Base-by-base conservation (phyloP, 768 basidiomycete genomes). In the Calvatia gigantea region DNA sequence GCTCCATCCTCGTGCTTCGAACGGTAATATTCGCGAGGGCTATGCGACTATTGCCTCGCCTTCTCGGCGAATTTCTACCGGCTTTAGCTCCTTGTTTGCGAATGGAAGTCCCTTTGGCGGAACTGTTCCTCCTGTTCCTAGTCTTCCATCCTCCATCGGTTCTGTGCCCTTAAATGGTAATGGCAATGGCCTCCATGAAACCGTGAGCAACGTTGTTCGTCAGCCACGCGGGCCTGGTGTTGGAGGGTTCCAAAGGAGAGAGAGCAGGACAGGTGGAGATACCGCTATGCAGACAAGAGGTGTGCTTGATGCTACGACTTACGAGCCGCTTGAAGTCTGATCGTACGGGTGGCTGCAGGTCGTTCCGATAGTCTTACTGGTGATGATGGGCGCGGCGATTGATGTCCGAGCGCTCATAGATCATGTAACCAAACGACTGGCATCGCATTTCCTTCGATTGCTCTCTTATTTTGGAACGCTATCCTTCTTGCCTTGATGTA, bases 31-130 rank as follows among this genome's bases (percentile, higher is more conserved):
- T 55, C 85, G 91, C 39, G 81, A 83, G 68, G 90, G 89, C 27
- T 94, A 90, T 70, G 90, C 89, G 15, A 93, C 91, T 32, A 91
- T 93, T 56, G 87, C 89, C 28, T 87, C 91, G 33, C 85, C 90
- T 28, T 83, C 89, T 37, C 87, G 90, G 56, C 85, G 92, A 43
- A 77, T 85, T 50, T 84, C 85, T n/a, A 77, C 80, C 41, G 83
- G 78, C 25, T 91, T 90, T 67, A 77, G 82, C 14, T 80, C 84
- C n/a, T 68, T 92, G 31, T 92, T 92, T 67, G 75, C 78, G 9
- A 79, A 75, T 54, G 77, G 85, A 29, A 72, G 67, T 60, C 74
- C 71, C 65, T 84, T 73, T 63, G 76, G 62, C 56, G 72, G 70
- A 59, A 69, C 69, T 41, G 70, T 91, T 12, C 92, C 91, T 25